Base-by-base conservation (phyloP, 2,329 filamentous ascomycete species). In the Metarhizium guizhouense region DNA sequence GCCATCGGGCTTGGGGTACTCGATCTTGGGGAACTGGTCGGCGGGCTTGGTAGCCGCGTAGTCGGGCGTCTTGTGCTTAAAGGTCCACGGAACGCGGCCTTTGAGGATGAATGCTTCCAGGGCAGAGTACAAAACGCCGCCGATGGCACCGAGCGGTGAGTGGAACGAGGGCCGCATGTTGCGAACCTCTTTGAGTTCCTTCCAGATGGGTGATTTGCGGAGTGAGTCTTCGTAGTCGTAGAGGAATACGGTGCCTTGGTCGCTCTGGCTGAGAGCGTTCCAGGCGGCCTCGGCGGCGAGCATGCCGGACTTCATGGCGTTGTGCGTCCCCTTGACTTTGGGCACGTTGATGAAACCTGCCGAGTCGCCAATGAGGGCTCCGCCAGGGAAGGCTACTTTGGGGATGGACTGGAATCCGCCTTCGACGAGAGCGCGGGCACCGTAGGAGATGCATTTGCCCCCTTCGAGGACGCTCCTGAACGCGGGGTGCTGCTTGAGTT, bases 151-250 rank as follows among this genome's bases (percentile, higher is more conserved):
- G 0, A 99, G 80, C 2, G 90, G 86, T 3, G 76, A 85, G 73
- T 95, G 88, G 82, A 99, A 99, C 0, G 91, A 93, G 0, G 94
- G 94, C 3, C 94, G 87, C 85, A 99, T 96, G 74, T 99, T 99
- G 67, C 94, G 90, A 59, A 99, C 94, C 70, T 94, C 86, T 68
- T 90, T 90, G 56, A 99, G 80, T 70, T 99, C 94, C 67, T 88
- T 88, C 92, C 93, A 97, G 70, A 99, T 95, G 59, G 78, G 82
- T 43, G 90, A 95, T 56, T 87, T 83, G 57, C 93, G 87, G 52
- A 99, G 83, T 54, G 88, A 80, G 64, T 95, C 88, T 70, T 97
- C 93, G 72, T 99, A 99, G 69, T 94, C 87, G 70, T 89, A 97
- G 25, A 99, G 77, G 78, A 99, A 97, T 45, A 97, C 82, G 4